Evolutionary conservation across 129 eudicot species (phyloP).

Genomic region (Sambucus nigra): DNA sequence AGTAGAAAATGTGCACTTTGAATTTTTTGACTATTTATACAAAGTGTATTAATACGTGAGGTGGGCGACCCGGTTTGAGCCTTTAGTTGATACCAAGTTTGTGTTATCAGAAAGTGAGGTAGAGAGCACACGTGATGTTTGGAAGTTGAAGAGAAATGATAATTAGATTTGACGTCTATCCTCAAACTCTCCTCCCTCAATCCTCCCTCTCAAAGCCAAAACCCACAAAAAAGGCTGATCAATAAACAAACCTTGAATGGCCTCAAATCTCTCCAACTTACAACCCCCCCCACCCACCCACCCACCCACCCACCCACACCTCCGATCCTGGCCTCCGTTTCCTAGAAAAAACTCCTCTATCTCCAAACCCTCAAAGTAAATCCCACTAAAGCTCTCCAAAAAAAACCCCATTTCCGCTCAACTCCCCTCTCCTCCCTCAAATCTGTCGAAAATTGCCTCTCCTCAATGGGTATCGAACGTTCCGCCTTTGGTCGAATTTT

Average conservation of each 20-base stretch:
- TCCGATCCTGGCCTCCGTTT: conserved; percentile 62
- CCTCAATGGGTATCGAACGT: conserved; percentile 56
- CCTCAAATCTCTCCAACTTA: conserved; percentile 2
- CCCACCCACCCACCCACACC: conserved; percentile 26
- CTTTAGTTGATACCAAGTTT: too few species aligned
- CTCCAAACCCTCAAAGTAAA: conserved; percentile 55
- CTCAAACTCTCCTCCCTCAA: not conserved
- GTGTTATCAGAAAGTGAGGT: too few species aligned
- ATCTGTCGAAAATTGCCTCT: conserved; percentile 48
- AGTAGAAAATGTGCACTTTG: too few species aligned
- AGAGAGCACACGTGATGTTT: too few species aligned
- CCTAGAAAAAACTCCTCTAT: conserved; percentile 55
- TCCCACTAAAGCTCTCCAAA: conserved; percentile 59
- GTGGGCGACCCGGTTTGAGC: too few species aligned
- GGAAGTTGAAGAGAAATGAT: not conserved
- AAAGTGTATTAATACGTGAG: too few species aligned
- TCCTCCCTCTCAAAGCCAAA: not conserved
- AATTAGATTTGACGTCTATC: not conserved
- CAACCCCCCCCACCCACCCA: too few species aligned
- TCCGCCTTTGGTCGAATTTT: conserved; percentile 61
- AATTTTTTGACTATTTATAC: too few species aligned
- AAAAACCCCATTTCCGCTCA: conserved; percentile 73
- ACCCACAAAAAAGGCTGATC: not conserved
- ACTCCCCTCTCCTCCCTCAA: conserved; percentile 53
- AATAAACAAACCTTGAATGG: not conserved